A percentile compares a stretch with the other conserved stretches of the same genome.
Conservation (phyloP, 208 protist species). For the Acanthamoeba royreba region DNA sequence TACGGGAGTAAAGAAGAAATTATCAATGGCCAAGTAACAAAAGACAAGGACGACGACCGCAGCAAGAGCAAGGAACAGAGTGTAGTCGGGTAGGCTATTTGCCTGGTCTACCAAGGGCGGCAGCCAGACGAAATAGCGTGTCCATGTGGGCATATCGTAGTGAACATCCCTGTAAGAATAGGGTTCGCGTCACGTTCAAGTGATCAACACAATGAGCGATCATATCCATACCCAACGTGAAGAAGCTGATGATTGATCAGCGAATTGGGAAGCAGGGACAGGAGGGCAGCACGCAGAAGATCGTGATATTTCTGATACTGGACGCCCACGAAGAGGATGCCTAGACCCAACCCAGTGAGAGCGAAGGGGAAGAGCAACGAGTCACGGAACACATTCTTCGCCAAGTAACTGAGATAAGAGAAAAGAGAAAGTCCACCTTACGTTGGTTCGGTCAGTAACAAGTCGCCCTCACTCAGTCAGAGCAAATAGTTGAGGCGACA, state of each 20-base stretch:
- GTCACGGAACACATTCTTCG: not conserved
- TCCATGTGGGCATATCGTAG: not conserved
- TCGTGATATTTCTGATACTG: not conserved
- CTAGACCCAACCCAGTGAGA: not conserved
- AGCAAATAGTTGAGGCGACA: too few relatives aligned
- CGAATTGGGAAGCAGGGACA: not conserved
- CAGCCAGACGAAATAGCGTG: not conserved
- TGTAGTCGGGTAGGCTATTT: not conserved
- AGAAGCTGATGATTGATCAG: not conserved
- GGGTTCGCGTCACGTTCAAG: too few relatives aligned
- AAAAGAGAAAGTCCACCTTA: not conserved
- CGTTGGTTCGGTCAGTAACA: too few relatives aligned
- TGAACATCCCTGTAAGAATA: not conserved
- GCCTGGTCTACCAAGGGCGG: not conserved
- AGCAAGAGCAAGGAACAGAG: not conserved
- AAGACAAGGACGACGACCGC: not conserved
- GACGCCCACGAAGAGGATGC: not conserved
- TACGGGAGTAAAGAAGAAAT: not conserved
- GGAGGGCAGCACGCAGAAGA: not conserved
- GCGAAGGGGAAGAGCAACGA: not conserved
- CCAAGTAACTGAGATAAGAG: not conserved
- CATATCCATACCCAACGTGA: not conserved
- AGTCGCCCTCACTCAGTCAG: too few relatives aligned
- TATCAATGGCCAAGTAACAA: not conserved
- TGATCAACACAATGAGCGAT: not conserved